Percentiles rank a stretch among this genome's conserved stretches.
phyloP scores from a whole-genome alignment of 768 basidiomycete genomes.

The Aureoboletus auriporus region DNA sequence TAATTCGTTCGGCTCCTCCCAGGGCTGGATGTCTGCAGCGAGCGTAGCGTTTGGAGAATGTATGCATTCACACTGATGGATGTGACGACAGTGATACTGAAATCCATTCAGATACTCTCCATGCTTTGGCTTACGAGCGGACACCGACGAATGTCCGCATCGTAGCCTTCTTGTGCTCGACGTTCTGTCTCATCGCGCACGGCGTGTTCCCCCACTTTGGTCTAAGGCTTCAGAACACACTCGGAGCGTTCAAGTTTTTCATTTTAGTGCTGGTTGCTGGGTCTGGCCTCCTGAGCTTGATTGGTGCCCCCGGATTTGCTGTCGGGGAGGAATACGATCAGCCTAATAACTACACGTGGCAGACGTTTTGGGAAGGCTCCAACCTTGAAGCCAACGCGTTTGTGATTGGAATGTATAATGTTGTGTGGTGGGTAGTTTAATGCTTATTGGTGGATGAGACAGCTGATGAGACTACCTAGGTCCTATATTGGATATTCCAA shows the following conservation, averaged over 20 bases:
- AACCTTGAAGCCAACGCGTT: conserved; percentile 54
- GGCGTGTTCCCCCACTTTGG: conserved; percentile 52
- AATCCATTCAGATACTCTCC: conserved; percentile 50
- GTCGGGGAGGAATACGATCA: conserved; percentile 48
- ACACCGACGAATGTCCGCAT: conserved; percentile 46
- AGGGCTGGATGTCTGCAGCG: conserved; percentile 59
- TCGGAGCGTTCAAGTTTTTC: conserved; percentile 60
- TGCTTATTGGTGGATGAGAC: background rate
- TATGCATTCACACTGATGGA: conserved; percentile 21
- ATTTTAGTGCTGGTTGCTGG: conserved; percentile 48
- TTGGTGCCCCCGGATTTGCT: conserved; percentile 45
- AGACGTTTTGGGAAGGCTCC: conserved; percentile 61
- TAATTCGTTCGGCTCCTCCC: background rate
- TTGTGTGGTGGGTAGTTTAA: conserved; percentile 52
- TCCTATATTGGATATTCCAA: conserved; percentile 71
- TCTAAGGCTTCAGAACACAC: conserved; percentile 56
- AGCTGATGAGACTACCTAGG: conserved; percentile 34
- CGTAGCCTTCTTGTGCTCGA: conserved; percentile 52
- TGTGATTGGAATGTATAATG: conserved; percentile 60
- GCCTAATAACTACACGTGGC: conserved; percentile 58
- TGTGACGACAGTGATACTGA: background rate
- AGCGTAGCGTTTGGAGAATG: conserved; percentile 74
- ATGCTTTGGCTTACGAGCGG: conserved; percentile 46
- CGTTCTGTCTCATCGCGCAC: conserved; percentile 55
- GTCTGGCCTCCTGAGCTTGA: conserved; percentile 51